phyloP scores from a whole-genome alignment of 148 eudicot species.

The Nyssa sinensis region DNA sequence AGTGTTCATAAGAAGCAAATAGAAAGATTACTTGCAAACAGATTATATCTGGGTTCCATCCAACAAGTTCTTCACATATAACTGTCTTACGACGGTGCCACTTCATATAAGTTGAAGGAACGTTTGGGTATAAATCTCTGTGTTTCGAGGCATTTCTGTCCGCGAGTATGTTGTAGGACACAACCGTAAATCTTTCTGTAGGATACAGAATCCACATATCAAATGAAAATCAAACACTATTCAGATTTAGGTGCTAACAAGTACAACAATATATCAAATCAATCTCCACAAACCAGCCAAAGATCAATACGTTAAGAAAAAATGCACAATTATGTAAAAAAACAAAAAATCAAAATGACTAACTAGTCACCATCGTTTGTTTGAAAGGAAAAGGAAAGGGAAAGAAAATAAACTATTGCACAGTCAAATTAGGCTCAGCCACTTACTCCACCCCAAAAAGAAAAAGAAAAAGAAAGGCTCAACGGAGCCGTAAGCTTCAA shows the following conservation, averaged over 20 bases:
- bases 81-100: conserved; percentile 29
- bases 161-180: conserved; percentile 35
- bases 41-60: conserved; percentile 31
- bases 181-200: conserved; percentile 26
- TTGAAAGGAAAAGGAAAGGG: background rate
- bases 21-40: conserved; percentile 32
- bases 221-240: conserved; percentile 3
- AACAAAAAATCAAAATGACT: background rate
- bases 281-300: background rate
- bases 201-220: background rate
- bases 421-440: background rate
- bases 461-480: too few relatives aligned
- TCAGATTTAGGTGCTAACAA: background rate
- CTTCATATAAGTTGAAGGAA: conserved; percentile 27
- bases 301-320: too few relatives aligned
- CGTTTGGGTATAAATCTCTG: conserved; percentile 30
- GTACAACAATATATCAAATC: background rate
- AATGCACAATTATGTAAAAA: background rate
- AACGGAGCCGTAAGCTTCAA: background rate
- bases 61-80: conserved; percentile 28
- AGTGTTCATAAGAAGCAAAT: background rate
- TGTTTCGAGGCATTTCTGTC: conserved; percentile 37
- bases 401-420: background rate
- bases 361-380: background rate
- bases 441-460: too few relatives aligned